phyloP scores from a whole-genome alignment of 129 eudicot species.

The Lonicera japonica region DNA sequence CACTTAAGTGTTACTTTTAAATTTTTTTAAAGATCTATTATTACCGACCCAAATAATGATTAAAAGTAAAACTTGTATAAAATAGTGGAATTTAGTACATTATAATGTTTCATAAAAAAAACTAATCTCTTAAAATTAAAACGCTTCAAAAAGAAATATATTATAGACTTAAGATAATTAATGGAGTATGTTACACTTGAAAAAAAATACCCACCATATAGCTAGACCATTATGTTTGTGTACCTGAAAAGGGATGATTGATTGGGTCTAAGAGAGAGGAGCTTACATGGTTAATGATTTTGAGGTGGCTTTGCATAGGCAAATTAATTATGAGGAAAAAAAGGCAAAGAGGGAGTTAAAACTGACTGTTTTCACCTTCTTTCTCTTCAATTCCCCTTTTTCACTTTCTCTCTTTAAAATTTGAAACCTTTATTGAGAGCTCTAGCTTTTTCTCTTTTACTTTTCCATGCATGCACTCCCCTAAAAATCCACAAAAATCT shows the following conservation, averaged over 20 bases:
- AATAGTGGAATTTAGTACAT: too few relatives aligned
- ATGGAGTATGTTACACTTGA: too few relatives aligned
- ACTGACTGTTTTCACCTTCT: not conserved
- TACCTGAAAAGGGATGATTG: not conserved
- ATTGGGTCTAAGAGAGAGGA: not conserved
- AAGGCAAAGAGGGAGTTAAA: not conserved
- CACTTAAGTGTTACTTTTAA: too few relatives aligned
- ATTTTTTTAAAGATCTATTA: too few relatives aligned
- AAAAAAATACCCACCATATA: not conserved
- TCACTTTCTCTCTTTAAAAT: not conserved
- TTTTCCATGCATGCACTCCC: conserved; percentile 4
- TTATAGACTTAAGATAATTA: too few relatives aligned
- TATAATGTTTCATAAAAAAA: too few relatives aligned
- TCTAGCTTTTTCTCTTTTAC: conserved; percentile 4
- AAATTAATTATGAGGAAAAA: not conserved
- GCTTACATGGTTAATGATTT: not conserved
- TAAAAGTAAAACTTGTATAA: too few relatives aligned
- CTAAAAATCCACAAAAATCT: conserved; percentile 40
- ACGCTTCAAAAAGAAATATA: too few relatives aligned
- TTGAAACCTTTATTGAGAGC: not conserved
- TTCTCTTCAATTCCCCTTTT: not conserved
- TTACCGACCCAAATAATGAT: too few relatives aligned
- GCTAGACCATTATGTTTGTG: too few relatives aligned
- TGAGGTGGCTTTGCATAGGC: conserved; percentile 8
- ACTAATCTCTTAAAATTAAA: too few relatives aligned